Percentiles rank a stretch among this genome's conserved stretches.
Conservation (phyloP, 495 filamentous ascomycete species). For the Astrothelium subdiscretum region DNA sequence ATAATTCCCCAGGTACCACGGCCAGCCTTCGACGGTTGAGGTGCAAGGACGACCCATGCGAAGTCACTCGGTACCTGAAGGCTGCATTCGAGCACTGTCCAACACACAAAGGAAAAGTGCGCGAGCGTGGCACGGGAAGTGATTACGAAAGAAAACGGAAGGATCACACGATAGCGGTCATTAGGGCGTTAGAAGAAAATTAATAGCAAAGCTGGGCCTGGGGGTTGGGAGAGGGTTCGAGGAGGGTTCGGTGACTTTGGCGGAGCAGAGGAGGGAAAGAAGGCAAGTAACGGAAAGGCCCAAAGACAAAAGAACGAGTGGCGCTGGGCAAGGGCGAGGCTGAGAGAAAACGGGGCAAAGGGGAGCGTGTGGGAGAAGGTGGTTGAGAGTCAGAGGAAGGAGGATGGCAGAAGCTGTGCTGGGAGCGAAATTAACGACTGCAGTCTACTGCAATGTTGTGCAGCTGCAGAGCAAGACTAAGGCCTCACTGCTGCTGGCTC, state of each 20-base stretch:
- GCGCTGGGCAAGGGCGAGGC: background rate
- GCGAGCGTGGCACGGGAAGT: background rate
- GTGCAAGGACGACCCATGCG: background rate
- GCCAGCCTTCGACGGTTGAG: background rate
- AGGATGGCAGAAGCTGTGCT: slow-evolving; percentile 1
- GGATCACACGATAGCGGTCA: background rate
- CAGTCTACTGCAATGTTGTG: slow-evolving; percentile 4
- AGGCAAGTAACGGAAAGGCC: background rate
- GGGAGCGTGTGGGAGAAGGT: background rate
- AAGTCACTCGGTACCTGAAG: background rate
- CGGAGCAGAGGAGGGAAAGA: background rate
- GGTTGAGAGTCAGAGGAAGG: background rate
- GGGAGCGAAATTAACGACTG: slow-evolving; percentile 2
- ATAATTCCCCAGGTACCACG: slow-evolving; percentile 2
- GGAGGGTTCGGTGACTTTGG: background rate
- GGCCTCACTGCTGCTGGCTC: background rate
- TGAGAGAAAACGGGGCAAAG: background rate
- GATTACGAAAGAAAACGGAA: background rate
- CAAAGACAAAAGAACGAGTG: background rate
- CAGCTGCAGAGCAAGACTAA: background rate
- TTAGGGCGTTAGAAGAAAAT: background rate
- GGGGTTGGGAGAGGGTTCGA: background rate
- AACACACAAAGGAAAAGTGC: background rate
- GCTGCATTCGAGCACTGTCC: background rate
- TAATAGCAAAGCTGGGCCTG: background rate